Conservation (phyloP, 768 basidiomycete genomes). For the Chalciporus piperatus region DNA sequence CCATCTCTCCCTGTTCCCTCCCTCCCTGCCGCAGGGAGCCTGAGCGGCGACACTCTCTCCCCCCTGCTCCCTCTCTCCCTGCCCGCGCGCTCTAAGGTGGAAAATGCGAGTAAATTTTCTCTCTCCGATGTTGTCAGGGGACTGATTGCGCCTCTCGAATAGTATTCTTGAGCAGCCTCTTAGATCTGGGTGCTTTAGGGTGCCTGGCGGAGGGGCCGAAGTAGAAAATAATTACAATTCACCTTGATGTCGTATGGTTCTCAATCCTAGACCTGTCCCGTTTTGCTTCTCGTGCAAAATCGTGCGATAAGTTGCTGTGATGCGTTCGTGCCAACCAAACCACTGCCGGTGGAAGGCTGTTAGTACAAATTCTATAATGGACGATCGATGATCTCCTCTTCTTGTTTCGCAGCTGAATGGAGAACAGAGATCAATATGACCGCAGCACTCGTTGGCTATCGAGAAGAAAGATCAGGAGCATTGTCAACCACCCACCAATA, state of each 20-base stretch:
- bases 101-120: neutral
- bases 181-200: neutral
- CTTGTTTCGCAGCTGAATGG: neutral
- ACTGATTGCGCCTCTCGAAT: too few species aligned
- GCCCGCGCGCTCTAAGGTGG: neutral
- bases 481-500: neutral
- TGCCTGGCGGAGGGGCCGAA: neutral
- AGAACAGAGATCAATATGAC: neutral
- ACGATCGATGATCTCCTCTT: too few species aligned
- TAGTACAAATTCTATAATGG: too few species aligned
- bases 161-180: neutral
- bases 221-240: neutral
- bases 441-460: slow-evolving; percentile 2
- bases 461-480: neutral
- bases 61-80: too few species aligned
- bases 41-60: too few species aligned
- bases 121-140: too few species aligned
- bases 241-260: neutral
- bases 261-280: neutral
- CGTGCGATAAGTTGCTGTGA: too few species aligned
- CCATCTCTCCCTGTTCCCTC: too few species aligned
- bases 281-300: too few species aligned
- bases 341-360: too few species aligned
- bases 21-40: too few species aligned
- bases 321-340: too few species aligned